These are phyloP conservation scores for Cadophora sp. DNA, from an alignment of 2,329 filamentous ascomycete species.

Conservation along the genomic window DNA sequence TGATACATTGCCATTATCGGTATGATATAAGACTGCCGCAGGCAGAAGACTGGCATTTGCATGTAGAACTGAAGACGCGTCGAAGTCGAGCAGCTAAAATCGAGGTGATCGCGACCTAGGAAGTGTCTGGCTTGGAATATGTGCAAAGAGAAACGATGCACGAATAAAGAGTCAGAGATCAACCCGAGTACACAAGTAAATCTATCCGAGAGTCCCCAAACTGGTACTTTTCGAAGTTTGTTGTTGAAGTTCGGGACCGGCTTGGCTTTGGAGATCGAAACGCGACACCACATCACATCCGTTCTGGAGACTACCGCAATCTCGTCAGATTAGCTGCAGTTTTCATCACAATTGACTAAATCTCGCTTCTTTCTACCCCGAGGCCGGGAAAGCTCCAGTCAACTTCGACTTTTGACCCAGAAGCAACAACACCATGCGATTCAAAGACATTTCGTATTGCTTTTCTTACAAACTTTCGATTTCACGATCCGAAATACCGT, in stretches of 20 bases:
- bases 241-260: too few species aligned
- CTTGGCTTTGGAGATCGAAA: not conserved
- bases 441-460: not conserved
- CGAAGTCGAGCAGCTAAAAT: too few species aligned
- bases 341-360: not conserved
- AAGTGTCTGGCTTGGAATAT: too few species aligned
- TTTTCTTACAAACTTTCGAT: not conserved
- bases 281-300: not conserved
- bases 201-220: not conserved
- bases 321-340: too few species aligned
- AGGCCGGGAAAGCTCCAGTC: not conserved
- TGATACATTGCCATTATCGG: too few species aligned
- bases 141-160: too few species aligned
- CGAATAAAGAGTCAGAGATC: too few species aligned
- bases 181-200: too few species aligned
- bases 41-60: too few species aligned
- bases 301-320: not conserved
- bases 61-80: too few species aligned
- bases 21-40: too few species aligned
- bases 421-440: not conserved
- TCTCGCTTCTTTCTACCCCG: not conserved
- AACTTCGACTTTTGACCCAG: not conserved
- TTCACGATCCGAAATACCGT: not conserved
- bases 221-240: not conserved
- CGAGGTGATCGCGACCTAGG: too few species aligned